Base-by-base conservation (phyloP, 768 basidiomycete species). In the Pleurotus tuoliensis region DNA sequence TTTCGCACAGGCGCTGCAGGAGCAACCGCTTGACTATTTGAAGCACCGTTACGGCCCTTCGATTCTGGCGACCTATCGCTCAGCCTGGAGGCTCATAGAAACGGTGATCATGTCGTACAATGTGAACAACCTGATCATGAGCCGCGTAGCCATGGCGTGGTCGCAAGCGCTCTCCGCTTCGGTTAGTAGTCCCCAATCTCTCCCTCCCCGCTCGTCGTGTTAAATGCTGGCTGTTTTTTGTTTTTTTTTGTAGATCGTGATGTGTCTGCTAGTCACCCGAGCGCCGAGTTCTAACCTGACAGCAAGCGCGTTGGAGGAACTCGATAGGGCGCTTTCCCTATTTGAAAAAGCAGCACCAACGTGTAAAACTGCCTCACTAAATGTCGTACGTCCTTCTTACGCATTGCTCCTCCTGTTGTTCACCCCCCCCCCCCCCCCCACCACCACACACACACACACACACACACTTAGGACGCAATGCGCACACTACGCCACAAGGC, bases 11-110 rank as follows among this genome's bases (percentile, higher is more conserved):
- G 85, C 86, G 0, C 67, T 90, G 16, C 79, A 81, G 50, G 87
- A 88, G 45, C 72, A 73, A 48, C 82, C 84, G 0, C 61, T 69
- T 6, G 83, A 88, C 55, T 71, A 83, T 2, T 71, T 84, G 47
- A 76, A 76, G 56, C 87, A 90, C 62, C 77, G 73, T 62, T 89
- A 83, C 65, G 76, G 82, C 0, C 82, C 84, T 1, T 91, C 89
- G 1, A 84, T 89, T 4, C 78, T 87, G 67, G 84, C 89, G 0
- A 81, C 82, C 12, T 90, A 87, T 68, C 84, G 86, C 2, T 86
- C 86, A 1, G 83, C 87, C 3, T 89, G 86, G 82, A 73, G 87
- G 13, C 62, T 88, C 27, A 81, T 84, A 40, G 74, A 79, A 46
- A 74, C 75, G 0, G 69, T 86, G 51, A 69, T 71, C 15, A 66